Evolutionary conservation across 1,284 basidiomycete genomes (phyloP).

Genomic region (Clitocybe nebularis): DNA sequence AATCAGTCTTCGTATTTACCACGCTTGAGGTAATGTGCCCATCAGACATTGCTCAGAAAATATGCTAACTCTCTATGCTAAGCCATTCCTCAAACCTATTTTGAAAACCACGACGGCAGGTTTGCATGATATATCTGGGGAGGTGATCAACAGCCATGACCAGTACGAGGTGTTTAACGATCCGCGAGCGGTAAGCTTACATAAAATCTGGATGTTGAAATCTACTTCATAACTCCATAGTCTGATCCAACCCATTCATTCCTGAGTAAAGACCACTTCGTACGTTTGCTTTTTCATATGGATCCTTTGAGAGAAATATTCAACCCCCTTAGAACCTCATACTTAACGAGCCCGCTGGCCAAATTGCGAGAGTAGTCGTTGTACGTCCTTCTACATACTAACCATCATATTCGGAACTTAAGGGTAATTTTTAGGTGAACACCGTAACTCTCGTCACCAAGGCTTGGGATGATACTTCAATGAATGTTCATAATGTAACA

Average conservation of each 20-base stretch:
- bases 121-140: conserved; percentile 59
- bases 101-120: conserved; percentile 63
- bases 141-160: conserved; percentile 77
- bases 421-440: conserved; percentile 37
- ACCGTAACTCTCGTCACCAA: conserved; percentile 64
- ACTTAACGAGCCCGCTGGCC: conserved; percentile 77
- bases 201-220: background rate
- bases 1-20: conserved; percentile 72
- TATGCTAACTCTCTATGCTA: conserved; percentile 13
- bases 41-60: background rate
- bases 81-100: conserved; percentile 78
- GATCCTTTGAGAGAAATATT: conserved; percentile 3
- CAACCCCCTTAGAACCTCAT: conserved; percentile 52
- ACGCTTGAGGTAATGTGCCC: conserved; percentile 57
- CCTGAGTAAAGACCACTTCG: conserved; percentile 79
- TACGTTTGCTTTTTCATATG: no score
- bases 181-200: conserved; percentile 56
- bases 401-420: background rate
- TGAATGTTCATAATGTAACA: conserved; percentile 56
- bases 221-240: conserved; percentile 28
- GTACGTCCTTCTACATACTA: conserved; percentile 31
- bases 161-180: conserved; percentile 85
- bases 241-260: conserved; percentile 86
- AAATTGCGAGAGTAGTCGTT: conserved; percentile 68
- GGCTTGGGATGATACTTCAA: conserved; percentile 77